A percentile compares a stretch with the other conserved stretches of the same genome.
phyloP scores from a whole-genome alignment of 2,329 filamentous ascomycete species.

The Penicillium sp. region DNA sequence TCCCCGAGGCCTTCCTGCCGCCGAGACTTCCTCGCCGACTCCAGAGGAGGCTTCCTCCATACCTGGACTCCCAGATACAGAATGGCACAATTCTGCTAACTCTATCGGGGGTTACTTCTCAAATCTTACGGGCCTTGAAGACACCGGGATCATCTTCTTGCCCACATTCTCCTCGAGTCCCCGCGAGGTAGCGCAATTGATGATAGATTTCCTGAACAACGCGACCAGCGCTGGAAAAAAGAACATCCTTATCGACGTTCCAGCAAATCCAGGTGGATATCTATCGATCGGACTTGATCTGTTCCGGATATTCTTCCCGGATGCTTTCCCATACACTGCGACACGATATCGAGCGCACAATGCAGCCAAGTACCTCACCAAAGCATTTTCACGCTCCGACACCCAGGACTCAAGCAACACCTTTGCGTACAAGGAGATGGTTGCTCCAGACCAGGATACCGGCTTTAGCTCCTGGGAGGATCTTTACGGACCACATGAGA shows the following conservation, averaged over 20 bases:
- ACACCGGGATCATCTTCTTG: constrained; percentile 51
- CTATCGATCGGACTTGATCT: constrained; percentile 53
- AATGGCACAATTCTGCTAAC: constrained; percentile 25
- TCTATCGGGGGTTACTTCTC: constrained; percentile 53
- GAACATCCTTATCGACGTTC: constrained; percentile 68
- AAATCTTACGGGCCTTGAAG: constrained; percentile 43
- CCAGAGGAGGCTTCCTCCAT: constrained; percentile 27
- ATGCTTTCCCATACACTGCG: constrained; percentile 48
- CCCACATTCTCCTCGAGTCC: constrained; percentile 33
- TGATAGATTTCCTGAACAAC: constrained; percentile 32
- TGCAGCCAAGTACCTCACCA: constrained; percentile 42
- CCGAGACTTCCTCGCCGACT: constrained; percentile 14
- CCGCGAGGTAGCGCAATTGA: constrained; percentile 23
- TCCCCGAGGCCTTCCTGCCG: constrained; percentile 20
- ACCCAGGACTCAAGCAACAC: constrained; percentile 25
- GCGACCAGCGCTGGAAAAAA: constrained; percentile 52
- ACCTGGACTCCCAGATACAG: constrained; percentile 24
- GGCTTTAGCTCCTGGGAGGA: constrained; percentile 49
- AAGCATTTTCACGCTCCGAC: constrained; percentile 26
- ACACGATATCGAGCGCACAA: constrained; percentile 53
- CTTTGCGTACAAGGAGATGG: constrained; percentile 28
- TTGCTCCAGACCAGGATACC: constrained; percentile 33
- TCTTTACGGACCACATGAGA: constrained; percentile 46
- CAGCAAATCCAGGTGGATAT: constrained; percentile 63
- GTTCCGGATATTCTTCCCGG: constrained; percentile 61